Conservation (phyloP, 805 yeast species). For the Metschnikowia lachancei region DNA sequence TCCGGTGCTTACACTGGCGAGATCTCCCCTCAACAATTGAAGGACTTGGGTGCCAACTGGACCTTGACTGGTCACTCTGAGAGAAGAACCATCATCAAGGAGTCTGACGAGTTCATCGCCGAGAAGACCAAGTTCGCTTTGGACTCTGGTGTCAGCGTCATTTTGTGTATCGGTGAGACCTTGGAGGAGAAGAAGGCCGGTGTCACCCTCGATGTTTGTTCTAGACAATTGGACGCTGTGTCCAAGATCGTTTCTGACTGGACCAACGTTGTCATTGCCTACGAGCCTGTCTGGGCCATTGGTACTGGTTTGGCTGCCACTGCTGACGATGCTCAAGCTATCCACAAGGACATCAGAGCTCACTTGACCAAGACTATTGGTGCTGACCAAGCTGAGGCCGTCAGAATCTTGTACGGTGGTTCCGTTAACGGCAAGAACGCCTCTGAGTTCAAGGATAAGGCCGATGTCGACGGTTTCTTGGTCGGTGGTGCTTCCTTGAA, state of each 20-base stretch:
- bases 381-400: slow-evolving; percentile 66
- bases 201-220: slow-evolving; percentile 79
- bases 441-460: slow-evolving; percentile 82
- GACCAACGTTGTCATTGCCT: slow-evolving; percentile 90
- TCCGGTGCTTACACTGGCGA: slow-evolving; percentile 99
- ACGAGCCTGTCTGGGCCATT: slow-evolving; percentile 99
- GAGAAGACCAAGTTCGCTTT: slow-evolving; percentile 92
- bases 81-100: slow-evolving; percentile 92
- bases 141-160: slow-evolving; percentile 84
- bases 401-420: slow-evolving; percentile 97
- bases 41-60: slow-evolving; percentile 92
- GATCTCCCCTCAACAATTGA: slow-evolving; percentile 80
- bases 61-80: slow-evolving; percentile 97
- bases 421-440: slow-evolving; percentile 96
- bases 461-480: slow-evolving; percentile 95
- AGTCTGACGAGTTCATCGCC: slow-evolving; percentile 87
- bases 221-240: slow-evolving; percentile 88
- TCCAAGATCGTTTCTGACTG: slow-evolving; percentile 80
- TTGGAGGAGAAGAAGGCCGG: slow-evolving; percentile 91
- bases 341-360: slow-evolving; percentile 84
- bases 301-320: slow-evolving; percentile 99
- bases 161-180: slow-evolving; percentile 97
- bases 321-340: slow-evolving; percentile 95
- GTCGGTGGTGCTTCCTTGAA: slow-evolving; percentile 99
- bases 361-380: slow-evolving; percentile 78